Base-by-base conservation (phyloP, 1,284 basidiomycete genomes). In the Pseudozyma pruni region DNA sequence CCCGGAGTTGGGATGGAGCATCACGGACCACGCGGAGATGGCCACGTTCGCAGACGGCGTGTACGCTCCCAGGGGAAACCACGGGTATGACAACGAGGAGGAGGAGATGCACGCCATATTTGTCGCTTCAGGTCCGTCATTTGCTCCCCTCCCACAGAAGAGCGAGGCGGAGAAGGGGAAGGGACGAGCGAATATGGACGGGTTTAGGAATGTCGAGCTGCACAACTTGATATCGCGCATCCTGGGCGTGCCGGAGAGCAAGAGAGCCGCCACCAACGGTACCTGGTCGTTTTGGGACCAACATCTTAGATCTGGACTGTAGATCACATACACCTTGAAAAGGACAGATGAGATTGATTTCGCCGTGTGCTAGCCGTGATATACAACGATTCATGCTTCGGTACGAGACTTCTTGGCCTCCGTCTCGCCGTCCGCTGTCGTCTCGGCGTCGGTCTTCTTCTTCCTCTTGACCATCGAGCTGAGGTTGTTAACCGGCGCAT, bases 21-120 rank as follows among this genome's bases (percentile, higher is more conserved):
- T 73, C 39, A 73, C 71, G 0, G 47, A 38, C 2, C 35, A 58
- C 14, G n/a, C 43, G 10, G 55, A 66, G 34, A 32, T 52, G 48
- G 29, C 42, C 2, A 34, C 42, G 1, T 63, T 71, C 53, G 85
- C 23, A 10, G n/a, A 89, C 74, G 90, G 91, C 1, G 85, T 78
- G 19, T 85, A 89, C 63, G 83, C 85, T 0, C 68, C 68, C 1
- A 46, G 51, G 31, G 74, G 79, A 88, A 91, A 89, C 64, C 91
- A 93, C 69, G 91, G 90, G 10, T 93, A 92, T 78, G 92, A 94
- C 79, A 93, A 93, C 70, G 81, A 86, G 14, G 87, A 89, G 35
- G 78, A 85, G 9, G 86, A 90, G 4, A 95, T 95, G 93, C 88
- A 89, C 53, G 92, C 92, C 0, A 90, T 92, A 81, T 94, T 95